Percentiles rank a stretch among this genome's conserved stretches.
phyloP scores from a whole-genome alignment of 2,329 filamentous ascomycete species.

The Fusarium cicatricum region DNA sequence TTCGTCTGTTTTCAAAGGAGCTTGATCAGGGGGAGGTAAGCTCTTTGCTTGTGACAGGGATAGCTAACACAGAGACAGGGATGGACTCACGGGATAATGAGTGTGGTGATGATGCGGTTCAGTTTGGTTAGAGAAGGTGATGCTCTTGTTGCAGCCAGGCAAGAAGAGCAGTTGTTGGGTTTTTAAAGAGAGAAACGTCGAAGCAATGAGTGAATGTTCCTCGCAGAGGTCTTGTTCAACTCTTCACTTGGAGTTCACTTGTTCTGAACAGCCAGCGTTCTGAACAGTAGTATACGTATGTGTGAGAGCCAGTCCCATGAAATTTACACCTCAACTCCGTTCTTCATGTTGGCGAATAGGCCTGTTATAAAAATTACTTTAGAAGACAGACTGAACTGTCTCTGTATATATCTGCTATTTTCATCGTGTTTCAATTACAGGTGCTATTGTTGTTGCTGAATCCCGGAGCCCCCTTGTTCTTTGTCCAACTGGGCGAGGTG shows the following conservation, averaged over 20 bases:
- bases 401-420: slow-evolving; percentile 13
- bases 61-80: no score
- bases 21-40: not conserved
- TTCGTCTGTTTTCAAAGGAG: not conserved
- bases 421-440: slow-evolving; percentile 20
- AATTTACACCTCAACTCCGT: not conserved
- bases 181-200: not conserved
- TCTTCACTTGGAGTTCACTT: not conserved
- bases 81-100: not conserved
- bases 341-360: not conserved
- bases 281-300: not conserved
- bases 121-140: not conserved
- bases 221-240: not conserved
- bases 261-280: slow-evolving; percentile 16
- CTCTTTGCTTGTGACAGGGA: no score
- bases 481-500: slow-evolving; percentile 12
- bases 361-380: not conserved
- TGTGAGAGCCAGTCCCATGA: not conserved
- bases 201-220: not conserved
- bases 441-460: slow-evolving; percentile 7
- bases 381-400: not conserved
- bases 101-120: not conserved
- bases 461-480: slow-evolving; percentile 7
- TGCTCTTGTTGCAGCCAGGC: not conserved
- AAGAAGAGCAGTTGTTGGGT: slow-evolving; percentile 6